Evolutionary conservation across 768 basidiomycete genomes (phyloP).

Genomic region (Candolleomyces aberdarensis): DNA sequence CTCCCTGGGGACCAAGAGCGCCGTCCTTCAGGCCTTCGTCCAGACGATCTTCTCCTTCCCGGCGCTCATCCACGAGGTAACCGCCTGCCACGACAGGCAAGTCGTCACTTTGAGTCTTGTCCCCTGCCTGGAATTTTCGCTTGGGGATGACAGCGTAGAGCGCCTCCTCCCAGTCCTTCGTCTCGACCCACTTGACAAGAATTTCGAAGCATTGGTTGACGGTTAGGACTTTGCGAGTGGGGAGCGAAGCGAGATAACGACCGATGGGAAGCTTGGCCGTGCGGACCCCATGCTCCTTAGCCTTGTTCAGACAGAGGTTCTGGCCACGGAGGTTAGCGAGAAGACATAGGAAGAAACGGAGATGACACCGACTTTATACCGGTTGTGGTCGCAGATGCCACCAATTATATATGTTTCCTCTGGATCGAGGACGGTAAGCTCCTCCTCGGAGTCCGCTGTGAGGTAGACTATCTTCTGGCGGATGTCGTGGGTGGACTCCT

Average conservation of each 20-base stretch:
- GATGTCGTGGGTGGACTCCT: constrained; percentile 12
- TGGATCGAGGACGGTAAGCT: constrained; percentile 77
- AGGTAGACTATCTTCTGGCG: constrained; percentile 73
- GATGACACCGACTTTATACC: constrained; percentile 68
- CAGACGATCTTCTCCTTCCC: neutral
- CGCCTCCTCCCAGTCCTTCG: constrained; percentile 80
- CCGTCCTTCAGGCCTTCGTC: neutral
- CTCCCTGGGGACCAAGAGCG: neutral
- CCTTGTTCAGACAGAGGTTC: constrained; percentile 90
- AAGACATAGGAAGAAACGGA: constrained; percentile 4
- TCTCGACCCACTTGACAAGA: constrained; percentile 85
- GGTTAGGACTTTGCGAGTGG: constrained; percentile 93
- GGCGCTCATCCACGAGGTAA: constrained; percentile 15
- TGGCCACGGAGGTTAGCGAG: constrained; percentile 27
- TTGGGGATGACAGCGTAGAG: constrained; percentile 89
- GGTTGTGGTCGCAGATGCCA: constrained; percentile 93
- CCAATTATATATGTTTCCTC: constrained; percentile 93
- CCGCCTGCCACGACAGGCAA: constrained; percentile 6
- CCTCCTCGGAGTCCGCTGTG: constrained; percentile 89
- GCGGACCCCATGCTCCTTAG: constrained; percentile 65
- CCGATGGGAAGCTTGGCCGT: constrained; percentile 94
- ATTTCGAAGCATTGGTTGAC: constrained; percentile 98
- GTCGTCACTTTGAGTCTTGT: constrained; percentile 22
- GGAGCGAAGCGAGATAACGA: constrained; percentile 78
- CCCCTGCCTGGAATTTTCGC: constrained; percentile 71